Percentiles rank a stretch among this genome's conserved stretches.
Evolutionary conservation across 225 moss, liverwort and hornwort genomes (phyloP).

Genomic region (Bryoerythrophyllum caledonicum): DNA sequence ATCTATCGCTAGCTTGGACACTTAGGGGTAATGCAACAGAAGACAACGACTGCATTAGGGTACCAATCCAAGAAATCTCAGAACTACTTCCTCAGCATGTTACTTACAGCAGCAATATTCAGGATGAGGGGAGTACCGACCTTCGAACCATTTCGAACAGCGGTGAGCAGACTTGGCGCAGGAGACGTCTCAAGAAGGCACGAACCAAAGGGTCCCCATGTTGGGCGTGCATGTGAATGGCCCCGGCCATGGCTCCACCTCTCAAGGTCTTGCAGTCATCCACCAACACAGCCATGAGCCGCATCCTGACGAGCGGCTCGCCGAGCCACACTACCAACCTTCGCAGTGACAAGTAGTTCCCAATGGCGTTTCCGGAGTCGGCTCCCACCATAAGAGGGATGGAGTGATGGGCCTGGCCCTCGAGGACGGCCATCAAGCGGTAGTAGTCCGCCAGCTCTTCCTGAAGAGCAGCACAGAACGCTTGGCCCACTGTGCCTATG

Average conservation of each 20-base stretch:
- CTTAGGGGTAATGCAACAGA: not conserved
- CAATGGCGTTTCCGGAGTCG: slow-evolving; percentile 53
- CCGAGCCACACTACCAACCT: slow-evolving; percentile 94
- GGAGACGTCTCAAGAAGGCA: slow-evolving; percentile 78
- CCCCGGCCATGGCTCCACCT: slow-evolving; percentile 97
- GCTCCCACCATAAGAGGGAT: slow-evolving; percentile 79
- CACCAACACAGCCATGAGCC: slow-evolving; percentile 96
- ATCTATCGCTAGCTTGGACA: too few relatives aligned
- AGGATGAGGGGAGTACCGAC: slow-evolving; percentile 41
- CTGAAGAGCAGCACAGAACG: slow-evolving; percentile 97
- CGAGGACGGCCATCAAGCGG: slow-evolving; percentile 96
- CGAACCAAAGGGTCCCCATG: slow-evolving; percentile 94
- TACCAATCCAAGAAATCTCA: not conserved
- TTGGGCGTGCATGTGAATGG: slow-evolving; percentile 98
- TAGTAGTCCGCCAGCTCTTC: slow-evolving; percentile 97
- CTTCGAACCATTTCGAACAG: slow-evolving; percentile 98
- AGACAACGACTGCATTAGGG: not conserved
- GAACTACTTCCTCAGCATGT: not conserved
- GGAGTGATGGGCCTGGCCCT: slow-evolving; percentile 92
- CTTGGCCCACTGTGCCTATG: slow-evolving; percentile 97
- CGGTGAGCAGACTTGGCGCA: slow-evolving; percentile 95
- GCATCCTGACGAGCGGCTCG: slow-evolving; percentile 94
- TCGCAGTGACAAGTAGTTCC: slow-evolving; percentile 90
- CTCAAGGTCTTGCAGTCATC: slow-evolving; percentile 96
- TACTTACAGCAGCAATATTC: not conserved